Evolutionary conservation across 768 basidiomycete species (phyloP).

Genomic region (Podaxis pistillaris): DNA sequence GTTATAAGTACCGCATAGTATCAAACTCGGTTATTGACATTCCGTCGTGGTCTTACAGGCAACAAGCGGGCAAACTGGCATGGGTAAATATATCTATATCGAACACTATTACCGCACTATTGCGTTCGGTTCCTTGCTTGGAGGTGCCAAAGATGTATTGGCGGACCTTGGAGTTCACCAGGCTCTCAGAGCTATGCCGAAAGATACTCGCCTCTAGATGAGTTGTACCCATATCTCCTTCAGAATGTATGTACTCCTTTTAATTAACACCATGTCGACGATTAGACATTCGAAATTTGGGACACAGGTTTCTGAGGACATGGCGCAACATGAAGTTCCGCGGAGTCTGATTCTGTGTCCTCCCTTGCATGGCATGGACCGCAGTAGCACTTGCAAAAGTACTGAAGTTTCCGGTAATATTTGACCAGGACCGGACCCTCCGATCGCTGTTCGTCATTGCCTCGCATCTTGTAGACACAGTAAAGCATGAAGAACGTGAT

Average conservation of each 20-base stretch:
- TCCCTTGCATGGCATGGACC: not conserved
- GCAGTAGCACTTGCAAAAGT: not conserved
- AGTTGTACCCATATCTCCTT: not conserved
- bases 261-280: not conserved
- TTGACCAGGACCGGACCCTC: not conserved
- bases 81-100: constrained; percentile 58
- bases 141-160: constrained; percentile 67
- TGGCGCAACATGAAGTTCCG: not conserved
- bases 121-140: constrained; percentile 67
- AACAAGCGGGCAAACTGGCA: constrained; percentile 78
- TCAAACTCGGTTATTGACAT: constrained; percentile 1
- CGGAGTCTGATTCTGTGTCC: not conserved
- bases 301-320: not conserved
- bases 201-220: constrained; percentile 52
- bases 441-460: constrained; percentile 3
- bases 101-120: constrained; percentile 75
- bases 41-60: constrained; percentile 54
- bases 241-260: not conserved
- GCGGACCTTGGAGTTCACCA: constrained; percentile 75
- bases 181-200: constrained; percentile 69
- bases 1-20: constrained; percentile 8
- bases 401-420: not conserved
- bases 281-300: not conserved
- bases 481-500: constrained; percentile 21
- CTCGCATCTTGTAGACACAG: constrained; percentile 24